A percentile compares a stretch with the other conserved stretches of the same genome.
Conservation (phyloP, 768 basidiomycete genomes). For the Termitomyces sp. region DNA sequence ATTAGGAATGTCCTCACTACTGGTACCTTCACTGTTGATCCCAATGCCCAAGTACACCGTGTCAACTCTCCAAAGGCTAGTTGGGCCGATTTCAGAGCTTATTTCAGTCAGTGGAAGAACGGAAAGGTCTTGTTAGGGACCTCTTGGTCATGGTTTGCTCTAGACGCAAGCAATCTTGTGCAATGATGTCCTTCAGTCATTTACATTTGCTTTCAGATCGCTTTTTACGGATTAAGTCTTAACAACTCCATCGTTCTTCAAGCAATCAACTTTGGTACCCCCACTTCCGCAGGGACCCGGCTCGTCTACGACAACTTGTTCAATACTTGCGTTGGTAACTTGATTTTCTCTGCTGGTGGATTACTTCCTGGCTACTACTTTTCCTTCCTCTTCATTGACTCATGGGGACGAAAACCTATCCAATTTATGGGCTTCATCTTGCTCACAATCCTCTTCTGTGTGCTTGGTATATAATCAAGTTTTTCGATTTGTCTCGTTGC, state of each 20-base stretch:
- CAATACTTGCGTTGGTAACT: conserved; percentile 69
- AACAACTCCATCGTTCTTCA: conserved; percentile 73
- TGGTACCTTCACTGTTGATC: conserved; percentile 44
- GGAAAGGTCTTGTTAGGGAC: conserved; percentile 76
- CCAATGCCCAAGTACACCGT: conserved; percentile 53
- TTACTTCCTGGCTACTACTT: conserved; percentile 79
- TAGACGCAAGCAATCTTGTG: conserved; percentile 50
- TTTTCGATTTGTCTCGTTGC: not conserved
- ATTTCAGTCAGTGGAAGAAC: conserved; percentile 76
- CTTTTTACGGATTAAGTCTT: conserved; percentile 85
- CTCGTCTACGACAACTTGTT: conserved; percentile 51
- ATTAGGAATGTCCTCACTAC: conserved; percentile 61
- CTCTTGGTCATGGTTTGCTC: conserved; percentile 84
- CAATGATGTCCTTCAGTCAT: not conserved
- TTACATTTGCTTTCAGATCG: conserved; percentile 43
- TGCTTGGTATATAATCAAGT: conserved; percentile 49
- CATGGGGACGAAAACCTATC: conserved; percentile 78
- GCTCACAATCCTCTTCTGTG: conserved; percentile 60
- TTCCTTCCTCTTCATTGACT: conserved; percentile 59
- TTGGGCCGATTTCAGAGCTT: conserved; percentile 55
- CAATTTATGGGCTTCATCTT: conserved; percentile 73
- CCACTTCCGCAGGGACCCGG: conserved; percentile 23
- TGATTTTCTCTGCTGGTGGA: conserved; percentile 72
- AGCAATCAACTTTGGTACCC: conserved; percentile 67
- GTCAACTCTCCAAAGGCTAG: conserved; percentile 65